Evolutionary conservation across 202 grass and related monocot species (phyloP), one percentile per base, ranked within the genome.

Genomic region (Bolboschoenoplectus hybrid): DNA sequence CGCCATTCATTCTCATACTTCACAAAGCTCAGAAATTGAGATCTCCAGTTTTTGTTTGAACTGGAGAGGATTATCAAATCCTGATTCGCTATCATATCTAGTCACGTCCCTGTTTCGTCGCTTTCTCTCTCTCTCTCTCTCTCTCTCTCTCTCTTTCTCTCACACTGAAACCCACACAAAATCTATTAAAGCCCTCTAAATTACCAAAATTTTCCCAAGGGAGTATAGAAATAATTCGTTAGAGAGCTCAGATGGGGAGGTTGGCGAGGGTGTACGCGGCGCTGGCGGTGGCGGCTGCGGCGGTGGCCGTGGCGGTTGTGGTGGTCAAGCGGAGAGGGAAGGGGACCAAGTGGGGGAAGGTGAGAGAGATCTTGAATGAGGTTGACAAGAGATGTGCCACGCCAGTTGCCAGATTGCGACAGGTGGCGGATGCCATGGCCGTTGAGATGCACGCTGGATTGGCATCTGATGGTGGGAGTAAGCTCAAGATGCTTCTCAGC

Each of bases 401-500:
- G 67, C 95, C 95, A 26, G 85, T 92, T 50, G 84, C 82, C 34
- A 92, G 93, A 91, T 90, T 97, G 85, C 74, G 93, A 45, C 47
- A 91, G 85, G 91, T 97, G 89, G 89, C 93, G 3, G 95, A 95
- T 60, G 95, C 91, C 58, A 90, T 97, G 87, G 85, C 89, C 36
- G 35, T 85, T 51, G 95, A 97, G 88, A 97, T 97, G 94, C 88
- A 89, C 35, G 87, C 94, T 32, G 94, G 91, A 0, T 84, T 97
- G 36, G 87, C 88, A 3, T 89, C 83, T 40, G 91, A 93, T 20
- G 87, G 82, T 61, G 90, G 87, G 17, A 88, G 87, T 84, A 82
- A 87, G 44, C 91, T 93, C 84, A 93, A 91, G 85, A 97, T 97
- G 94, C 75, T 97, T 53, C 85, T 97, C 83, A 97, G 90, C 94